These are phyloP conservation scores for Hericium erinaceus DNA, from an alignment of 768 basidiomycete genomes.

Conservation along the genomic window DNA sequence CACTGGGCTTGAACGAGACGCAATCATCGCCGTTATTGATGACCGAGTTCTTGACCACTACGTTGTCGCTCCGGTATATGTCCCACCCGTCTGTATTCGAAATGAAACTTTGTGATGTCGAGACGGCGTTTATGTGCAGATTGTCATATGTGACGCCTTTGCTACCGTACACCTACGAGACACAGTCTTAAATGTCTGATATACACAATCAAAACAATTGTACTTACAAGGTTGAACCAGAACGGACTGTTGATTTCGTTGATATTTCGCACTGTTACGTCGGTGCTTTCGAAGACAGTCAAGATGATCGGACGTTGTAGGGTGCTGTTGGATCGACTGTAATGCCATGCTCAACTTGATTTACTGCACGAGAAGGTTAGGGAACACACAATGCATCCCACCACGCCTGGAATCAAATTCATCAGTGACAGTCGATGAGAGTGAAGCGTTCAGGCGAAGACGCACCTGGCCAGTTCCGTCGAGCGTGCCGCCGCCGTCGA, in stretches of 20 bases:
- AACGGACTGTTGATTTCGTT: slow-evolving; percentile 41
- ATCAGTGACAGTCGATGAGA: neutral
- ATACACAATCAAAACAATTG: neutral
- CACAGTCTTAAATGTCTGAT: too few relatives aligned
- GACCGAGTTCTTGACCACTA: slow-evolving; percentile 38
- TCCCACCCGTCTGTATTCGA: slow-evolving; percentile 59
- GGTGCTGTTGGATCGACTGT: slow-evolving; percentile 35
- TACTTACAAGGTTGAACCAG: slow-evolving; percentile 40
- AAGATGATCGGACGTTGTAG: slow-evolving; percentile 47
- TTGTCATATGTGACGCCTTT: slow-evolving; percentile 36
- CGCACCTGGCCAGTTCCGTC: slow-evolving; percentile 56
- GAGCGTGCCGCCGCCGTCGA: slow-evolving; percentile 55
- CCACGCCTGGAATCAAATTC: slow-evolving; percentile 32
- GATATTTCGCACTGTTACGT: slow-evolving; percentile 39
- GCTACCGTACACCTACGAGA: slow-evolving; percentile 37
- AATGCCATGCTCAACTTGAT: neutral
- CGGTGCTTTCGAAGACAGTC: slow-evolving; percentile 41
- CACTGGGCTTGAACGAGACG: slow-evolving; percentile 50
- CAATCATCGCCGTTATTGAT: slow-evolving; percentile 52
- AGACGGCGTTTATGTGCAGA: slow-evolving; percentile 36
- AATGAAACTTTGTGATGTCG: slow-evolving; percentile 33
- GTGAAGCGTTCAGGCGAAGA: neutral
- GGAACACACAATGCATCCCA: slow-evolving; percentile 39
- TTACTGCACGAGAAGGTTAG: neutral
- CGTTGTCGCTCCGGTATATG: slow-evolving; percentile 45